These are phyloP conservation scores for Lanmaoa pseudosensibilis DNA, from an alignment of 768 basidiomycete species.

Conservation along the genomic window DNA sequence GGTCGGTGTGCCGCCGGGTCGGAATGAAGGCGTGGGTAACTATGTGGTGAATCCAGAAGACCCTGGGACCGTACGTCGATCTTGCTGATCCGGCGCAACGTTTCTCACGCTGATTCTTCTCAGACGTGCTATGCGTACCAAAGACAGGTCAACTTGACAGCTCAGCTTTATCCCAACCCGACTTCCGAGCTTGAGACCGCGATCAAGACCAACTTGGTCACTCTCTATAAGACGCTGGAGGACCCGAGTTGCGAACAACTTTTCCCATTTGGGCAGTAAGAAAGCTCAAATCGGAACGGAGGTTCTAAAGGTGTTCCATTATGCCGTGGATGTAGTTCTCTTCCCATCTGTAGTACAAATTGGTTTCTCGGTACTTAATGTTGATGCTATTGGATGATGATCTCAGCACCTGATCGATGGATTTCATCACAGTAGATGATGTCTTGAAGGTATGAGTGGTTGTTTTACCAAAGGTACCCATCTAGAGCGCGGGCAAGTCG, in stretches of 20 bases:
- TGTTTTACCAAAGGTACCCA: conserved; percentile 1
- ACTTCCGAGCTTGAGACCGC: conserved; percentile 17
- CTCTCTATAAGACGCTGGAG: conserved; percentile 11
- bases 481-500: neutral
- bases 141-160: conserved; percentile 20
- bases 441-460: conserved; percentile 11
- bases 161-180: conserved; percentile 23
- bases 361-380: neutral
- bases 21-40: conserved; percentile 19
- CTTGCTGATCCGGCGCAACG: no score
- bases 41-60: conserved; percentile 17
- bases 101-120: neutral
- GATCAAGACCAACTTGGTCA: conserved; percentile 24
- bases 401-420: neutral
- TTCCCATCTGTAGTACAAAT: neutral
- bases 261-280: conserved; percentile 18
- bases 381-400: neutral
- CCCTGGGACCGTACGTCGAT: conserved; percentile 14
- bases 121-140: conserved; percentile 24
- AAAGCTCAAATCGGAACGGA: neutral
- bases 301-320: no score
- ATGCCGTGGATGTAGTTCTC: neutral
- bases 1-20: conserved; percentile 16
- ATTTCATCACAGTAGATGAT: neutral
- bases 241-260: conserved; percentile 13